Evolutionary conservation across 139 green algal genomes (phyloP), one percentile per base, ranked within the genome.

Genomic region (Tetratostichococcus sp.): DNA sequence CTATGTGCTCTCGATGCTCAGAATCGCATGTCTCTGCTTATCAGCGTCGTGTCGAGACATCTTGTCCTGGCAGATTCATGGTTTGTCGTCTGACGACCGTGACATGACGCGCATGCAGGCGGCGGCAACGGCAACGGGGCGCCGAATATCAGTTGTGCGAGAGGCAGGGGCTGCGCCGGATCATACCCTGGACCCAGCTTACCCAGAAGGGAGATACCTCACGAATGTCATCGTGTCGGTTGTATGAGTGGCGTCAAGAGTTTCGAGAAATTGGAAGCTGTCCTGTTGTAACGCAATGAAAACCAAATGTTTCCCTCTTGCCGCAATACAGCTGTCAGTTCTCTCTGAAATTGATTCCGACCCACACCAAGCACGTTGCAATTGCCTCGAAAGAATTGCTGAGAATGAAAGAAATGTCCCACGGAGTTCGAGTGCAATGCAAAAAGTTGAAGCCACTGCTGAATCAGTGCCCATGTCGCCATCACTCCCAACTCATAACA

Each of bases 201-300:
- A 96, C 71, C 90, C 90, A 2, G 93, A 97, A 71, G 93, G 91
- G 1, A 21, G 77, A 4, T 97, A 97, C 82, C 82, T 97, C 19
- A 96, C 86, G 1, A 92, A 90, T 66, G 43, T 94, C 0, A 83
- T 90, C 0, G 62, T 90, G 35, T n/a, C 62, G n/a, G 82, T 92
- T 31, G 30, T 72, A 1, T 89, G 75, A 87, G 16, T 39, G 39
- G 32, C n/a, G n/a, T n/a, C n/a, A n/a, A 31, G 66, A 5, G 30
- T 71, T 71, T 19, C 35, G 6, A 8, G 6, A 22, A 22, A 50
- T 22, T 50, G 39, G 39, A 50, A 22, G 8, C 39, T 50, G 8
- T 22, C 2, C 50, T 17, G 8, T 50, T 50, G 39, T 50, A 50
- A 50, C 39, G 39, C 39, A 6, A 50, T 50, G n/a, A n/a, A n/a